These are phyloP conservation scores for Trichoderma polysporum DNA, from an alignment of 2,329 filamentous ascomycete species.

Conservation along the genomic window DNA sequence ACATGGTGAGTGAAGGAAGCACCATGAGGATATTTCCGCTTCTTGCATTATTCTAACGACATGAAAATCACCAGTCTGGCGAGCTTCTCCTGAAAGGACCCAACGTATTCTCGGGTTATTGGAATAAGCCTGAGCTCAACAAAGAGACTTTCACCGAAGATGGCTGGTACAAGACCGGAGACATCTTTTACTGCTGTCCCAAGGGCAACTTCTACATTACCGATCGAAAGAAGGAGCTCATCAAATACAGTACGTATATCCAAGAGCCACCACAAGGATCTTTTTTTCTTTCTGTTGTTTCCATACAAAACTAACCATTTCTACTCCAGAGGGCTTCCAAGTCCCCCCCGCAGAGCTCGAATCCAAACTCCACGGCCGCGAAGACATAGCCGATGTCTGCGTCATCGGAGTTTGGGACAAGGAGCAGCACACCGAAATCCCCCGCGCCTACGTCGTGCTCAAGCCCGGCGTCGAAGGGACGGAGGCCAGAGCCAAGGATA, in stretches of 20 bases:
- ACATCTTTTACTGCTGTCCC: slow-evolving; percentile 75
- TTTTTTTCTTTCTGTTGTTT: background rate
- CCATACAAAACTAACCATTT: background rate
- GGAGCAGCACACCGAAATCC: slow-evolving; percentile 65
- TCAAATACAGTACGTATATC: slow-evolving; percentile 48
- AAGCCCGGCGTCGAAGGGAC: slow-evolving; percentile 37
- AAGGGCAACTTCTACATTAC: slow-evolving; percentile 87
- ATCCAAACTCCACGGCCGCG: slow-evolving; percentile 44
- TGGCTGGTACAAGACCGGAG: slow-evolving; percentile 88
- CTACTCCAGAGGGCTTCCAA: slow-evolving; percentile 58
- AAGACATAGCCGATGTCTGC: slow-evolving; percentile 57
- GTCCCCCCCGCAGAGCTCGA: slow-evolving; percentile 68
- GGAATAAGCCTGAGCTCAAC: slow-evolving; percentile 71
- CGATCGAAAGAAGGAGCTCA: slow-evolving; percentile 73
- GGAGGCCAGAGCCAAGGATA: slow-evolving; percentile 37
- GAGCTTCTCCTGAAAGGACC: slow-evolving; percentile 77
- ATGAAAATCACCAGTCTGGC: slow-evolving; percentile 42
- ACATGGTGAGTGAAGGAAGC: slow-evolving; percentile 33
- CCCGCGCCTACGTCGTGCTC: slow-evolving; percentile 47
- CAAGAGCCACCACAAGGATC: slow-evolving; percentile 22
- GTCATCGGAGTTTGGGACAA: slow-evolving; percentile 62
- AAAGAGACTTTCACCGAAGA: slow-evolving; percentile 69
- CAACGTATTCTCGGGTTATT: slow-evolving; percentile 77
- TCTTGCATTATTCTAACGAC: background rate
- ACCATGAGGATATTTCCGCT: background rate